Evolutionary conservation across 805 yeast genomes (phyloP).

Genomic region (Saitoella complicata): DNA sequence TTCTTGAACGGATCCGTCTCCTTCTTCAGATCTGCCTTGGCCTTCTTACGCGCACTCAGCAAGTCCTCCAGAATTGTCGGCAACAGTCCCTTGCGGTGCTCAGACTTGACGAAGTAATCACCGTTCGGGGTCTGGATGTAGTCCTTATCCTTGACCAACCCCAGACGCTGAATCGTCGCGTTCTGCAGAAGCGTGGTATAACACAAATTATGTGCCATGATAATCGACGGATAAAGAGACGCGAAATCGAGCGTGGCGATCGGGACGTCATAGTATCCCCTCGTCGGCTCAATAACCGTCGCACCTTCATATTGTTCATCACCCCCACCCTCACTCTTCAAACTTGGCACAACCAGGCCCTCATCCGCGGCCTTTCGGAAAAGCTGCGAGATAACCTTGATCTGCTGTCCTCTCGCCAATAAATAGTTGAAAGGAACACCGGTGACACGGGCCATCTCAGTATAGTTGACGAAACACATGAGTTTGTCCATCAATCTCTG

Average conservation of each 20-base stretch:
- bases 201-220: conserved; percentile 98
- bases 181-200: conserved; percentile 75
- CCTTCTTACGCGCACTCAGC: conserved; percentile 79
- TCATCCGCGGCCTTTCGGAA: conserved; percentile 82
- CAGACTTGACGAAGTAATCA: conserved; percentile 65
- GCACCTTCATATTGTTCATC: conserved; percentile 98
- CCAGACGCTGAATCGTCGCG: conserved; percentile 36
- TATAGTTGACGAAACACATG: conserved; percentile 92
- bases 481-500: conserved; percentile 73
- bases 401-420: conserved; percentile 88
- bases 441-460: conserved; percentile 98
- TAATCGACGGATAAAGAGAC: conserved; percentile 90
- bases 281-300: conserved; percentile 87
- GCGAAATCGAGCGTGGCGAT: conserved; percentile 97
- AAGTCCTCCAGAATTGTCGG: conserved; percentile 87
- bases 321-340: conserved; percentile 58
- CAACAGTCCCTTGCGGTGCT: conserved; percentile 62
- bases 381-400: conserved; percentile 88
- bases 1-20: conserved; percentile 90
- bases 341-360: conserved; percentile 78
- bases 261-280: conserved; percentile 94
- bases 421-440: conserved; percentile 93
- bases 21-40: conserved; percentile 74
- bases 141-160: conserved; percentile 53
- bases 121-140: conserved; percentile 83